Evolutionary conservation across 495 filamentous ascomycete species (phyloP).

Genomic region (Lepraria neglecta): DNA sequence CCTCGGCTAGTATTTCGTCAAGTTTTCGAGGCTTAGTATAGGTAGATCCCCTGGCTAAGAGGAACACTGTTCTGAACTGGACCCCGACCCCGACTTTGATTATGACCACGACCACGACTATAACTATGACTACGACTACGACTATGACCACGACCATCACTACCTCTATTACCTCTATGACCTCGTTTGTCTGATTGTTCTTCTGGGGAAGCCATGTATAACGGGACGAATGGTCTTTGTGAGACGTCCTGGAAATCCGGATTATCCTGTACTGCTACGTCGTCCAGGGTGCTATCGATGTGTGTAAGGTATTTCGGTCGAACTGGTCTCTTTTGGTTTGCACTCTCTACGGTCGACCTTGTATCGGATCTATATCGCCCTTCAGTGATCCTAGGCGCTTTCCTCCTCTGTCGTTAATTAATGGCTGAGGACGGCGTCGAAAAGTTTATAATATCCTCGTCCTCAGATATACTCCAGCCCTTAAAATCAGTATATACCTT

Average conservation of each 20-base stretch:
- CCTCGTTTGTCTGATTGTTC: slow-evolving; percentile 1
- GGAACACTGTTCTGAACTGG: slow-evolving; percentile 6
- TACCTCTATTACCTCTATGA: neutral
- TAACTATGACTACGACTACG: no score
- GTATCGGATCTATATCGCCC: slow-evolving; percentile 5
- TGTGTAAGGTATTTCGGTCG: slow-evolving; percentile 11
- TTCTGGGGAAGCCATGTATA: slow-evolving; percentile 6
- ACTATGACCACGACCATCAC: neutral
- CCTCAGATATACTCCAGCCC: slow-evolving; percentile 13
- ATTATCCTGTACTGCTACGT: slow-evolving; percentile 10
- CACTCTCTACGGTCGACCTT: slow-evolving; percentile 8
- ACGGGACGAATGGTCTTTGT: slow-evolving; percentile 8
- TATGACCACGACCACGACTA: neutral
- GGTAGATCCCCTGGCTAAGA: neutral
- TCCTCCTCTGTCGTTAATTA: neutral
- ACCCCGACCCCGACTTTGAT: slow-evolving; percentile 2
- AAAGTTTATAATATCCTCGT: slow-evolving; percentile 5
- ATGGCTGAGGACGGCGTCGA: neutral
- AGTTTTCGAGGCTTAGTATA: neutral
- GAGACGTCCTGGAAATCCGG: slow-evolving; percentile 1
- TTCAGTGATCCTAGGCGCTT: slow-evolving; percentile 8
- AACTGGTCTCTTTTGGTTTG: slow-evolving; percentile 10
- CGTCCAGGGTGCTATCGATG: slow-evolving; percentile 9
- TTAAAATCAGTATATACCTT: slow-evolving; percentile 9
- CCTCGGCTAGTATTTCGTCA: neutral